Evolutionary conservation across 1,139 yeast genomes (phyloP), one percentile per base, ranked within the genome.

Genomic region (Arxiozyma slooffiae): DNA sequence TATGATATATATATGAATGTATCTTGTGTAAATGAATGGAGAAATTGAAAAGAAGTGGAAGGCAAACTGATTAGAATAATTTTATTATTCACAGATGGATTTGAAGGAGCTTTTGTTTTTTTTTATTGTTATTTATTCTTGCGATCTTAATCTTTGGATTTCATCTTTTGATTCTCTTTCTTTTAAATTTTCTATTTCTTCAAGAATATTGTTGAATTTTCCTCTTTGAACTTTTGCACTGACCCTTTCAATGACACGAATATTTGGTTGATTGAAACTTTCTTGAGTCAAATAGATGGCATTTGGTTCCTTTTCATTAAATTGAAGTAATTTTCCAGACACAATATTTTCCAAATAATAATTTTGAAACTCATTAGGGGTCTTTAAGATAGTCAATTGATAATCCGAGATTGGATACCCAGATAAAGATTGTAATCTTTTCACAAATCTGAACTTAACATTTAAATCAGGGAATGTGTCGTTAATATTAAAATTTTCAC

Each of bases 261-360:
- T 69, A 61, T 80, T 81, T 38, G 77, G 69, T 44, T 81, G 77
- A 23, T 67, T 69, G 54, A 72, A 78, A 18, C 71, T 72, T 36
- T 68, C 63, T 21, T 70, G 67, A 54, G 79, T 75, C 58, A 87
- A 71, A 67, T 84, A 79, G 49, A 88, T 78, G 42, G 88, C 92
- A 56, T 85, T 79, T 24, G 96, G 94, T 64, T 80, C 79, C 62
- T 82, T 76, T 66, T 85, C 95, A 58, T 77, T 76, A 69, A 73
- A 78, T 57, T 77, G 58, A 9, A 52, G 55, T 11, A 55, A 69
- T 48, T 65, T 68, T 16, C 71, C 68, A 38, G 78, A 77, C 37
- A 76, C 70, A 9, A 84, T 72, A 45, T 75, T 67, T 9, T 65
- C 57, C 34, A 66, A 59, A 51, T 81, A 73, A 55, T 77, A 79